Conservation (phyloP, 345 rosid genomes). For the Rhodomyrtus tomentosa region DNA sequence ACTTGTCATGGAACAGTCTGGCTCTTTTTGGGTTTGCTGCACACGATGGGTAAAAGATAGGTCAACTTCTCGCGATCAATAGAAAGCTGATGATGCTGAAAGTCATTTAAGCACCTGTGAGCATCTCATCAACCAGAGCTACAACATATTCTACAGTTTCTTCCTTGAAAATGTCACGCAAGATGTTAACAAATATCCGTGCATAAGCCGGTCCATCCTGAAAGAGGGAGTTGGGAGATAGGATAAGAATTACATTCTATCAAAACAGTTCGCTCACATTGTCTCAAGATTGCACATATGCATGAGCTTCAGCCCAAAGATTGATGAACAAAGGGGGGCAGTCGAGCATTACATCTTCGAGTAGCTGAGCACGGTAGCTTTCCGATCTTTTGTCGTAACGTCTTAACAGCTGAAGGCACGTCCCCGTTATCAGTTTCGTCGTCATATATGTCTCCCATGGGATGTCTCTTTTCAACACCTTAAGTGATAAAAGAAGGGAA, state of each 20-base stretch:
- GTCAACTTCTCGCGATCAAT: background rate
- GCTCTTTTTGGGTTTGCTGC: slow-evolving; percentile 90
- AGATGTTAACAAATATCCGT: slow-evolving; percentile 72
- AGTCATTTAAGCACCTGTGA: slow-evolving; percentile 38
- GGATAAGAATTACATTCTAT: background rate
- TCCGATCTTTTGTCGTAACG: slow-evolving; percentile 78
- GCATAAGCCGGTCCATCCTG: slow-evolving; percentile 97
- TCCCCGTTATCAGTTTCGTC: slow-evolving; percentile 77
- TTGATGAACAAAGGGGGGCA: background rate
- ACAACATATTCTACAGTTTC: slow-evolving; percentile 97
- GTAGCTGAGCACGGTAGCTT: slow-evolving; percentile 70
- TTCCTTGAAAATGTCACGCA: slow-evolving; percentile 83
- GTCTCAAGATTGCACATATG: background rate
- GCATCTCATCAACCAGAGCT: slow-evolving; percentile 87
- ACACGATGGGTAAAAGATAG: slow-evolving; percentile 9
- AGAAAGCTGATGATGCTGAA: background rate
- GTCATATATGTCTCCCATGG: slow-evolving; percentile 99
- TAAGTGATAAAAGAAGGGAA: background rate
- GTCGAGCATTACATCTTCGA: slow-evolving; percentile 56
- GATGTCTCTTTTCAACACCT: slow-evolving; percentile 93
- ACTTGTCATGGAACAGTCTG: slow-evolving; percentile 74
- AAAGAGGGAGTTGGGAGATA: slow-evolving; percentile 2
- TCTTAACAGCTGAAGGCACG: slow-evolving; percentile 80
- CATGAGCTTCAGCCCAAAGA: slow-evolving; percentile 2
- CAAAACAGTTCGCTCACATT: background rate